phyloP scores from a whole-genome alignment of 257 asterid species.

The Plantago ovata region DNA sequence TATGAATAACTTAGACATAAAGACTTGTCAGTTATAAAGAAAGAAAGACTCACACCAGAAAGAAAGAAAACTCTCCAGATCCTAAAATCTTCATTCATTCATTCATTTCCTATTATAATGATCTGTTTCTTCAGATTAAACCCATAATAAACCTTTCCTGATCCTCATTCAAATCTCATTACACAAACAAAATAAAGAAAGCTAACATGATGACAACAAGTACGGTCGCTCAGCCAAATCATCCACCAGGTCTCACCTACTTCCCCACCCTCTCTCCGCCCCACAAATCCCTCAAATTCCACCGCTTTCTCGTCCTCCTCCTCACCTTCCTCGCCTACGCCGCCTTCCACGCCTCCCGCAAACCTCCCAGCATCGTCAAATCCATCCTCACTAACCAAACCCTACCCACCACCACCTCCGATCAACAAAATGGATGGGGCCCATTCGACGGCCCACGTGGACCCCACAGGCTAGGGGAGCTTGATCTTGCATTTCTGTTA shows the following conservation, averaged over 20 bases:
- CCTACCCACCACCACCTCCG: slow-evolving; percentile 25
- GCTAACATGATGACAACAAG: no score
- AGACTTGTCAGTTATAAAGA: no score
- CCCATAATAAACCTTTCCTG: no score
- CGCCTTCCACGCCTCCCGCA: slow-evolving; percentile 88
- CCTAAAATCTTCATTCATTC: no score
- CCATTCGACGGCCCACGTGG: slow-evolving; percentile 79
- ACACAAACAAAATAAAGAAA: no score
- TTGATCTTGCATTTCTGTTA: slow-evolving; percentile 76
- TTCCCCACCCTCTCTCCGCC: slow-evolving; percentile 56
- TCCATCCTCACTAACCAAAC: slow-evolving; percentile 66
- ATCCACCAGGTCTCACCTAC: slow-evolving; percentile 65
- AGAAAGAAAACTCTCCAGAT: no score
- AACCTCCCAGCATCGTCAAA: slow-evolving; percentile 97
- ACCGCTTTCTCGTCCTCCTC: slow-evolving; percentile 52
- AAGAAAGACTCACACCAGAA: no score
- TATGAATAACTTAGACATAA: no score
- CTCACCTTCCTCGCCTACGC: slow-evolving; percentile 85
- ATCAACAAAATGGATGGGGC: slow-evolving; percentile 62
- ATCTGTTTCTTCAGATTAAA: no score
- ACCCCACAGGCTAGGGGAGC: slow-evolving; percentile 93
- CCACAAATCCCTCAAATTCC: slow-evolving; percentile 47
- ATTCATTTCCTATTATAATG: no score
- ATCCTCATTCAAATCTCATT: no score
- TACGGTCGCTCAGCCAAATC: slow-evolving; percentile 17